Conservation (phyloP, 768 basidiomycete species). For the Panus rudis region DNA sequence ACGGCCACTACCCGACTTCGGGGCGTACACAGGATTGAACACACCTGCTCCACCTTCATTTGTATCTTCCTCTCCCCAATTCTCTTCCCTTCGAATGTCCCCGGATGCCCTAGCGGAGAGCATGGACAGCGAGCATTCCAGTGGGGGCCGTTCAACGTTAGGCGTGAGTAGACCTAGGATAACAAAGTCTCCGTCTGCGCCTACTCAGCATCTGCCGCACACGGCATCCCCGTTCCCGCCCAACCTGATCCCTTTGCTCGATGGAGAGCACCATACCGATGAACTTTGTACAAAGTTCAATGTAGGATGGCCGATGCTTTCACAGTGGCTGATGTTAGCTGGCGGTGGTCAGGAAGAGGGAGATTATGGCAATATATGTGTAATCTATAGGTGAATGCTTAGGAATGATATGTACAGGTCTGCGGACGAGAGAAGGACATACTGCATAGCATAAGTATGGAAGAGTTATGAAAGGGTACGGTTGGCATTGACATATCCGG, state of each 20-base stretch:
- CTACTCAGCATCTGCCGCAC: slow-evolving; percentile 31
- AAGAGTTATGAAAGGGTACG: slow-evolving; percentile 54
- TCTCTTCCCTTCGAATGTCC: slow-evolving; percentile 2
- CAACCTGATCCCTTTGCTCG: slow-evolving; percentile 53
- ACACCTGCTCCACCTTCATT: not conserved
- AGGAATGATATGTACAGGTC: not conserved
- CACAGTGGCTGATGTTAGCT: slow-evolving; percentile 57
- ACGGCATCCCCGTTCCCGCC: slow-evolving; percentile 38
- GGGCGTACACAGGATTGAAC: not conserved
- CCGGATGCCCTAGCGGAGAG: slow-evolving; percentile 10
- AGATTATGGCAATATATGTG: slow-evolving; percentile 67
- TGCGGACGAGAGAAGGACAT: not conserved
- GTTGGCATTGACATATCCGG: slow-evolving; percentile 87
- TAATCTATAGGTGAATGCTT: slow-evolving; percentile 60
- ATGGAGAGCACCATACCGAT: slow-evolving; percentile 90
- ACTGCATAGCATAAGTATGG: not conserved
- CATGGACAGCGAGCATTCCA: slow-evolving; percentile 20
- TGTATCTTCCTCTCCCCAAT: not conserved
- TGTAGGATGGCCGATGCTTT: slow-evolving; percentile 75
- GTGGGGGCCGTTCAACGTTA: slow-evolving; percentile 19
- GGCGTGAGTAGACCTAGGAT: slow-evolving; percentile 36
- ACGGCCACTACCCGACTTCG: not conserved
- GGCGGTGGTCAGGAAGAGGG: slow-evolving; percentile 52
- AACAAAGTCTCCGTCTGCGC: slow-evolving; percentile 52
- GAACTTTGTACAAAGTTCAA: slow-evolving; percentile 81